These are phyloP conservation scores for Macadamia tetraphylla DNA, from an alignment of 164 flowering plant species.

Conservation along the genomic window DNA sequence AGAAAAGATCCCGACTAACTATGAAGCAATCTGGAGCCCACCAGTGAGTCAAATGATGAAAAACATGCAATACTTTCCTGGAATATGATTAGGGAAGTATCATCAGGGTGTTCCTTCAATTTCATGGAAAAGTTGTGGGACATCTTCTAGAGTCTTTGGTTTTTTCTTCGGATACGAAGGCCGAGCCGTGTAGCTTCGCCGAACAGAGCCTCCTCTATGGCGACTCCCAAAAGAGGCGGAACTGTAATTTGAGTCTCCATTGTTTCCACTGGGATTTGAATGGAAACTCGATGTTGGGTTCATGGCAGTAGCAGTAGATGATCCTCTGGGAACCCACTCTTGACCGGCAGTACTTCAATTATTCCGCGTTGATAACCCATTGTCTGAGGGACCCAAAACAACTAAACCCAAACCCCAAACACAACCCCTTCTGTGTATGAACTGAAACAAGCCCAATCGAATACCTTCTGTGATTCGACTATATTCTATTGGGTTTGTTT, in stretches of 20 bases:
- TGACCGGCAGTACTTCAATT: slow-evolving; percentile 40
- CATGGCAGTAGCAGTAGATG: slow-evolving; percentile 10
- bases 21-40: too few relatives aligned
- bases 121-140: slow-evolving; percentile 87
- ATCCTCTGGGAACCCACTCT: slow-evolving; percentile 64
- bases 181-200: slow-evolving; percentile 19
- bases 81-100: too few relatives aligned
- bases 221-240: slow-evolving; percentile 12
- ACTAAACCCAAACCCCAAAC: neutral
- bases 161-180: slow-evolving; percentile 14
- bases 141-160: slow-evolving; percentile 20
- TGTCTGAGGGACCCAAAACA: neutral
- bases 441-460: neutral
- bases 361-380: slow-evolving; percentile 41
- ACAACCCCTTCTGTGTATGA: neutral
- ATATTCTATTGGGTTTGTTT: too few relatives aligned
- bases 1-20: too few relatives aligned
- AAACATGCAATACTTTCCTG: too few relatives aligned
- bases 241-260: slow-evolving; percentile 12
- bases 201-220: slow-evolving; percentile 21
- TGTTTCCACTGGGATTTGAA: slow-evolving; percentile 11
- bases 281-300: slow-evolving; percentile 7
- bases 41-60: too few relatives aligned
- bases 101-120: slow-evolving; percentile 51
- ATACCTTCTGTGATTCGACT: too few relatives aligned